Percentiles rank a stretch among this genome's conserved stretches.
These are phyloP conservation scores for Garcia nutans DNA, from an alignment of 345 rosid species.

Conservation along the genomic window DNA sequence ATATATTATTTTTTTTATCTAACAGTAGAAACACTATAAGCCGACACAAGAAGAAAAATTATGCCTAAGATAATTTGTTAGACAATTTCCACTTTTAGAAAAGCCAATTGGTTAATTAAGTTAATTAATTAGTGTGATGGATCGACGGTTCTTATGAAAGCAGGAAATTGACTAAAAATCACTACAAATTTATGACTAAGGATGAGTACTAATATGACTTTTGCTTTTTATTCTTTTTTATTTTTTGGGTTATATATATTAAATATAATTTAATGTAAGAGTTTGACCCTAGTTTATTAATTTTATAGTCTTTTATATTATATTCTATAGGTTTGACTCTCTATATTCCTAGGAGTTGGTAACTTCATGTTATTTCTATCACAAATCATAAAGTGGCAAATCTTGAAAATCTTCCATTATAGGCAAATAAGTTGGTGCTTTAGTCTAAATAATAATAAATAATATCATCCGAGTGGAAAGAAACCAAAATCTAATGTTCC, in stretches of 20 bases:
- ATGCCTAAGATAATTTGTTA: neutral
- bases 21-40: constrained; percentile 5
- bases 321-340: constrained; percentile 5
- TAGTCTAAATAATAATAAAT: neutral
- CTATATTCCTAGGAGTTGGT: constrained; percentile 1
- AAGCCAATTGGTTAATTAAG: neutral
- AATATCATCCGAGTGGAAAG: constrained; percentile 5
- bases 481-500: neutral
- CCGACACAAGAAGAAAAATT: neutral
- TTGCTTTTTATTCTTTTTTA: no score
- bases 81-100: no score
- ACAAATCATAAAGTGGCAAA: constrained; percentile 6
- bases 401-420: constrained; percentile 7
- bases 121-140: neutral
- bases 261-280: neutral
- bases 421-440: neutral
- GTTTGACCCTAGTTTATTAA: neutral
- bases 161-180: neutral
- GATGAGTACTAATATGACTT: neutral
- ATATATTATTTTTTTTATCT: no score
- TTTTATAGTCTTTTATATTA: neutral
- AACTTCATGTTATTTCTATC: neutral
- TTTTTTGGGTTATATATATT: no score
- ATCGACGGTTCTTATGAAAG: constrained; percentile 6
- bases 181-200: neutral